phyloP scores from a whole-genome alignment of 2,329 filamentous ascomycete genomes.

The Ramularia collo-cygni region DNA sequence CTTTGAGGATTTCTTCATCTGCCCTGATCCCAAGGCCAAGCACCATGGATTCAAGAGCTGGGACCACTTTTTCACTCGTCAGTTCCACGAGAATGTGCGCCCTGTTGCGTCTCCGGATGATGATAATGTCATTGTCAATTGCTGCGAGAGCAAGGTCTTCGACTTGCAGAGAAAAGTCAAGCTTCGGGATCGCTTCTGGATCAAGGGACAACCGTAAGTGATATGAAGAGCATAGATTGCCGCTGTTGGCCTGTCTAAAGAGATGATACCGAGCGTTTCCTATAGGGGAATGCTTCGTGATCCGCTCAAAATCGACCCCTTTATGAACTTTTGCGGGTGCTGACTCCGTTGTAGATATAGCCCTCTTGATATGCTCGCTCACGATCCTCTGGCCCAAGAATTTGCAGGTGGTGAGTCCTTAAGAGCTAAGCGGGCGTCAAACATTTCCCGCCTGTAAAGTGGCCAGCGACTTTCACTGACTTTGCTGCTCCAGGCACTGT shows the following conservation, averaged over 20 bases:
- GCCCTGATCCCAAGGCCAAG: conserved; percentile 45
- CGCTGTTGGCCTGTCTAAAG: too few species aligned
- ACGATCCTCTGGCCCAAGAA: conserved; percentile 46
- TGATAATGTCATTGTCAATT: conserved; percentile 51
- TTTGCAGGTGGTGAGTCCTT: conserved; percentile 60
- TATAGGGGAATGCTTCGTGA: too few species aligned
- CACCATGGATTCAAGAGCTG: conserved; percentile 59
- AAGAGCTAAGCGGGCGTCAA: too few species aligned
- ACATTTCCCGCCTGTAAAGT: too few species aligned
- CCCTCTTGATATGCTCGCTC: conserved; percentile 39
- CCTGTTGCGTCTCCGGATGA: conserved; percentile 54
- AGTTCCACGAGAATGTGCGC: conserved; percentile 49
- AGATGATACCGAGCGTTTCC: too few species aligned
- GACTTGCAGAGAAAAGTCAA: conserved; percentile 46
- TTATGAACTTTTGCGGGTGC: too few species aligned
- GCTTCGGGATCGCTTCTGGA: conserved; percentile 57
- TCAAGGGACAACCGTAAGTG: conserved; percentile 64
- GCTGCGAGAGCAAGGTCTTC: conserved; percentile 58
- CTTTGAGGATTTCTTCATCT: conserved; percentile 52
- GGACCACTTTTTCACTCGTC: conserved; percentile 64
- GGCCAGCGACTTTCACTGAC: too few species aligned
- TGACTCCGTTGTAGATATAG: too few species aligned
- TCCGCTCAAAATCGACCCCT: too few species aligned
- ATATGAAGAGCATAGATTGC: too few species aligned
- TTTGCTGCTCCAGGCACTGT: too few species aligned